A percentile compares a stretch with the other conserved stretches of the same genome.
Evolutionary conservation across 306 rosid species (phyloP).

Genomic region (Rosa persica): DNA sequence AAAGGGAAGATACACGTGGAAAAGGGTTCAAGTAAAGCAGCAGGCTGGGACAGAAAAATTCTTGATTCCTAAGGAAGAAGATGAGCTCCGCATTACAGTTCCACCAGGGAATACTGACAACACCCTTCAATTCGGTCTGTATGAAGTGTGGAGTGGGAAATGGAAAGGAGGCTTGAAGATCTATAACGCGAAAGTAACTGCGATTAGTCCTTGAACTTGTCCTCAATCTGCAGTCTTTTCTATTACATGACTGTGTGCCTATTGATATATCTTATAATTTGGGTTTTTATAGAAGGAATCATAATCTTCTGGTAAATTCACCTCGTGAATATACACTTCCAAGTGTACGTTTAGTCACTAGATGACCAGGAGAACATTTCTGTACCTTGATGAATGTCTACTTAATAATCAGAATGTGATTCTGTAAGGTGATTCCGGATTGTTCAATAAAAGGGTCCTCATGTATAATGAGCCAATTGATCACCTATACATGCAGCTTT

Average conservation of each 20-base stretch:
- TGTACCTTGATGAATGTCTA: background rate
- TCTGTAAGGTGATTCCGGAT: background rate
- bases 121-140: conserved; percentile 60
- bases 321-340: background rate
- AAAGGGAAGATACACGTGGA: conserved; percentile 9
- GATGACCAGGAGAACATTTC: background rate
- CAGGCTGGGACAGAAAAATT: accelerated
- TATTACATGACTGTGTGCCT: background rate
- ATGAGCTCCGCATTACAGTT: background rate
- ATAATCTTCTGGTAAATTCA: background rate
- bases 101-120: accelerated
- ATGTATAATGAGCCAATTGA: background rate
- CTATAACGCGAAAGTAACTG: conserved; percentile 19
- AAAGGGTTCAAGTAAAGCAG: background rate
- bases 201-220: background rate
- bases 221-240: background rate
- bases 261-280: background rate
- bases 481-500: background rate
- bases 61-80: background rate
- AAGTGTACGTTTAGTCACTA: background rate
- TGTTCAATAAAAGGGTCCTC: background rate
- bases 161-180: conserved; percentile 84
- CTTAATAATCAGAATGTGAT: background rate
- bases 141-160: conserved; percentile 86
- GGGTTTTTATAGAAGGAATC: background rate